phyloP scores from a whole-genome alignment of 1,139 yeast species.

The Yamadazyma triangularis region DNA sequence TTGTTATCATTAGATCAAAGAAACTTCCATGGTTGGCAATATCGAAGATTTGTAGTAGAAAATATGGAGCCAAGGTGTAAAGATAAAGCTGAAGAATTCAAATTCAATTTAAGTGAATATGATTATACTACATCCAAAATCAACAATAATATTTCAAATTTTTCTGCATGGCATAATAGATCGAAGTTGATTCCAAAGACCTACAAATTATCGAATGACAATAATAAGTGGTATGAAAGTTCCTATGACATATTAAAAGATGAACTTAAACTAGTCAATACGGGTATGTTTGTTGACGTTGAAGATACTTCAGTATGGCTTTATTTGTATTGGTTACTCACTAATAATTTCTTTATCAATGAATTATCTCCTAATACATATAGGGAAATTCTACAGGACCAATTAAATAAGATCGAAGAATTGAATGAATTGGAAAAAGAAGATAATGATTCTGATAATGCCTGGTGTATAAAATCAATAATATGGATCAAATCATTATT shows the following conservation, averaged over 20 bases:
- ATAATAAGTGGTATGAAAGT: conserved; percentile 1
- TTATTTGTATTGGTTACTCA: conserved; percentile 77
- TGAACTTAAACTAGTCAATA: conserved; percentile 68
- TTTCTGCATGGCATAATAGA: conserved; percentile 95
- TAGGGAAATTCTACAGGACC: conserved; percentile 32
- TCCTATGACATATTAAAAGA: conserved; percentile 22
- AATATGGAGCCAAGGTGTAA: conserved; percentile 23
- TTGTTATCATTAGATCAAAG: conserved; percentile 71
- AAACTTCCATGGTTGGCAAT: conserved; percentile 96
- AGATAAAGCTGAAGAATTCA: conserved; percentile 13
- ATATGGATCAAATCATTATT: conserved; percentile 39
- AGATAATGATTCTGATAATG: conserved; percentile 58
- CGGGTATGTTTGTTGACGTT: conserved; percentile 89
- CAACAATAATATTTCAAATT: conserved; percentile 81
- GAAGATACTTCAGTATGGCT: conserved; percentile 94
- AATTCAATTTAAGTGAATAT: conserved; percentile 47
- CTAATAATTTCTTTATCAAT: conserved; percentile 46
- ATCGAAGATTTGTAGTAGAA: conserved; percentile 67
- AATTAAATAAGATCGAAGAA: conserved; percentile 40
- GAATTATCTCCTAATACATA: conserved; percentile 13
- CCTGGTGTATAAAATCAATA: conserved; percentile 64
- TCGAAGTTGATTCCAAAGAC: conserved; percentile 61
- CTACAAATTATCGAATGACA: conserved; percentile 19
- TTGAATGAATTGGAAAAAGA: conserved; percentile 57
- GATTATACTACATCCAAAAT: conserved; percentile 75